Conservation (phyloP, 2,329 filamentous ascomycete genomes). For the Pezicula carpinea region DNA sequence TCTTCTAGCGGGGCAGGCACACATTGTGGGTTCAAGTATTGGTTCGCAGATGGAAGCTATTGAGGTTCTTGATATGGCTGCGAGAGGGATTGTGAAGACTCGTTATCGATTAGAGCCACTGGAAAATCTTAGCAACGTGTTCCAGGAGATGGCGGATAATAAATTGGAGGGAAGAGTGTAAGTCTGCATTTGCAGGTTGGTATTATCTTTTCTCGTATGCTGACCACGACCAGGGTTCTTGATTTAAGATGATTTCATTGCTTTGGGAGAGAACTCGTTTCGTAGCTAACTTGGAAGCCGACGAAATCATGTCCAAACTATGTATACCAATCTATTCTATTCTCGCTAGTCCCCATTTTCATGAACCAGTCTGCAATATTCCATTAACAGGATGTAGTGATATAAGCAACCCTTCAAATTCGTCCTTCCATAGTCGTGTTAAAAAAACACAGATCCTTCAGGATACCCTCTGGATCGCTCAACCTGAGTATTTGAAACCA, state of each 20-base stretch:
- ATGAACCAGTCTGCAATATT: too few species aligned
- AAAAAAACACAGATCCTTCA: too few species aligned
- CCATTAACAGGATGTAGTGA: too few species aligned
- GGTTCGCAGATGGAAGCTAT: constrained; percentile 42
- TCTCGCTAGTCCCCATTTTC: too few species aligned
- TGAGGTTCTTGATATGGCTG: constrained; percentile 39
- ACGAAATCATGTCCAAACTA: too few species aligned
- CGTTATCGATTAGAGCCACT: constrained; percentile 37
- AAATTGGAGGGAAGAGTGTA: constrained; percentile 35
- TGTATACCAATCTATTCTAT: too few species aligned
- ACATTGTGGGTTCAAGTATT: constrained; percentile 40
- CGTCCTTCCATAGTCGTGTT: too few species aligned
- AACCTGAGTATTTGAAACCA: too few species aligned
- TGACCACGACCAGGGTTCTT: background rate
- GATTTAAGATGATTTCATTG: background rate
- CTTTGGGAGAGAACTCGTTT: too few species aligned
- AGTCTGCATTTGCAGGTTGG: background rate
- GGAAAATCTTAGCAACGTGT: constrained; percentile 35
- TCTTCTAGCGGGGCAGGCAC: constrained; percentile 34
- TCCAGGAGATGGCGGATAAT: constrained; percentile 36
- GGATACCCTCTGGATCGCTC: too few species aligned
- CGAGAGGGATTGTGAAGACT: constrained; percentile 37
- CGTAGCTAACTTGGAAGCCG: too few species aligned
- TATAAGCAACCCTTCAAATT: too few species aligned
- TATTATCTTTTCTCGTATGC: background rate